Conservation (phyloP, 768 basidiomycete species). For the Infundibulicybe gibba region DNA sequence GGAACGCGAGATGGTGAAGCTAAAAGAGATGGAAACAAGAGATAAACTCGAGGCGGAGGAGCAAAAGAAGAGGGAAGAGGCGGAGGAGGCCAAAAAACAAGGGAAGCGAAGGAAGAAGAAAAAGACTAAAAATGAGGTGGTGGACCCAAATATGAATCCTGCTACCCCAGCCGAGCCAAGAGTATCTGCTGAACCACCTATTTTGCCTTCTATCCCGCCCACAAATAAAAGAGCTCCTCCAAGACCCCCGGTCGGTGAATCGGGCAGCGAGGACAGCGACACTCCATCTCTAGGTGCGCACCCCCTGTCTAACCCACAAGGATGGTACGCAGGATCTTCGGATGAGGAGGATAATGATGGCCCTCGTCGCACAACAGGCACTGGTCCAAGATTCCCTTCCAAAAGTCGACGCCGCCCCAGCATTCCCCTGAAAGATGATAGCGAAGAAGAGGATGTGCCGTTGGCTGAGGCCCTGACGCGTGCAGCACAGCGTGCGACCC, state of each 20-base stretch:
- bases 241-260: slow-evolving; percentile 37
- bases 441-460: slow-evolving; percentile 75
- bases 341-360: slow-evolving; percentile 53
- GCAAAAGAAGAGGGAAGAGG: slow-evolving; percentile 39
- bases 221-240: slow-evolving; percentile 35
- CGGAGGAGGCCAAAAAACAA: slow-evolving; percentile 40
- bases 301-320: slow-evolving; percentile 9
- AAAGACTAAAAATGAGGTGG: slow-evolving; percentile 32
- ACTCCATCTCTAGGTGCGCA: slow-evolving; percentile 10
- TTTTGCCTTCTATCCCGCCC: slow-evolving; percentile 40
- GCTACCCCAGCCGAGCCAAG: slow-evolving; percentile 16
- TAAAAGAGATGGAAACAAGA: slow-evolving; percentile 69
- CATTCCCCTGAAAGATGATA: slow-evolving; percentile 40
- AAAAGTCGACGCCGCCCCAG: slow-evolving; percentile 15
- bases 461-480: slow-evolving; percentile 61
- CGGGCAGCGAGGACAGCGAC: slow-evolving; percentile 53
- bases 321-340: slow-evolving; percentile 56
- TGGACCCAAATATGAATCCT: not conserved
- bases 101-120: slow-evolving; percentile 44
- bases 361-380: slow-evolving; percentile 55
- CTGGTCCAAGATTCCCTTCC: slow-evolving; percentile 49
- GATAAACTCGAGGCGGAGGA: slow-evolving; percentile 61
- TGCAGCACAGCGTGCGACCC: slow-evolving; percentile 41
- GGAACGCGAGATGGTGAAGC: slow-evolving; percentile 83
- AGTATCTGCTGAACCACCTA: slow-evolving; percentile 35